Evolutionary conservation across 2,329 filamentous ascomycete genomes (phyloP).

Genomic region (Aspergillus neoniger): DNA sequence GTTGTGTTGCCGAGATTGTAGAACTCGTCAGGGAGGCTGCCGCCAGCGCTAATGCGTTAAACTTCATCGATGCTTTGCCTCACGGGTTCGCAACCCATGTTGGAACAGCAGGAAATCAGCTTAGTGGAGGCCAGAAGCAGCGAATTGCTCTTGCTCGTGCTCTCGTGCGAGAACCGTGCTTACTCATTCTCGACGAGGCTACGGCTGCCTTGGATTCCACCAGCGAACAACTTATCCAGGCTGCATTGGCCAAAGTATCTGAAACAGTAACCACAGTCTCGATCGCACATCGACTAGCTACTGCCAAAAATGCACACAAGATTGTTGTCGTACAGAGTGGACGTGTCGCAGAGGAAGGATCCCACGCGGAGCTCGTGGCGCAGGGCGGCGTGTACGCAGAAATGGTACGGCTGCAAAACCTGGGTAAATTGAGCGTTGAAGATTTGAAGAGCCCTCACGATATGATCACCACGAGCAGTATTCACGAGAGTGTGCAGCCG

Average conservation of each 20-base stretch:
- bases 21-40: conserved; percentile 32
- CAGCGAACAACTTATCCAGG: conserved; percentile 39
- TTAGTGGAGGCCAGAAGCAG: conserved; percentile 76
- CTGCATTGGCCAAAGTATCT: conserved; percentile 32
- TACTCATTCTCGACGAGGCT: conserved; percentile 57
- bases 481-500: conserved; percentile 11
- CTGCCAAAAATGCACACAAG: conserved; percentile 40
- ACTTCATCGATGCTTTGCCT: conserved; percentile 31
- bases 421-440: conserved; percentile 27
- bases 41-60: conserved; percentile 27
- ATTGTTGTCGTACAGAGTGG: conserved; percentile 41
- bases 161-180: conserved; percentile 78
- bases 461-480: conserved; percentile 20
- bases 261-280: conserved; percentile 36
- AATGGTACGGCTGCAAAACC: conserved; percentile 52
- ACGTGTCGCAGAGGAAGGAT: conserved; percentile 36
- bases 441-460: conserved; percentile 19
- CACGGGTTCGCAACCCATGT: conserved; percentile 39
- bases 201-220: conserved; percentile 41
- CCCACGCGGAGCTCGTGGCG: conserved; percentile 34
- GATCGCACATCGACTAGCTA: conserved; percentile 42
- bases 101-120: conserved; percentile 29
- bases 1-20: conserved; percentile 31
- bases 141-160: conserved; percentile 86
- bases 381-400: conserved; percentile 49